Base-by-base conservation (phyloP, 2,329 filamentous ascomycete species). In the Colletotrichum sp. region DNA sequence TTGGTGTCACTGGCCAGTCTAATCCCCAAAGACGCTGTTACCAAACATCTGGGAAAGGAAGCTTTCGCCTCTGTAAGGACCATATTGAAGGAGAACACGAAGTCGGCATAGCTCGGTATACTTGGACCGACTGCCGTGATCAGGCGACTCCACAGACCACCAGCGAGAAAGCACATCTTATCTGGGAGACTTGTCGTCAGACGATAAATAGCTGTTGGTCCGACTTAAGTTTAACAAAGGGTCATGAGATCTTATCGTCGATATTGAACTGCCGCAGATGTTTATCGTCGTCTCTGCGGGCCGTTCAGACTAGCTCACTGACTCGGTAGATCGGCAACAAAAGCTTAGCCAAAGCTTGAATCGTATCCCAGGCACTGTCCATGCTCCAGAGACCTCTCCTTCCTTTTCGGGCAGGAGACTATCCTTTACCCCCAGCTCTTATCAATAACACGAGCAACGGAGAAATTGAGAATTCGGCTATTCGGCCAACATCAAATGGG, bases 291-390 rank as follows among this genome's bases (percentile, higher is more conserved):
- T 48, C 38, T 48, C 2, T 7, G 38, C 18, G 38, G 38, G 38
- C 18, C 38, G 38, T 48, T n/a, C 18, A 48, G 38, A 58, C 16
- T 62, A 48, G 38, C 38, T 48, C 18, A 21, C 5, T 48, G 38
- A 48, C 38, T n/a, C 38, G 18, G 38, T 48, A 48, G 38, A 48
- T 64, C 61, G 61, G 61, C 61, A 64, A 15, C 32, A 24, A 38
- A 64, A 38, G 61, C 61, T 64, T 64, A 34, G 61, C 61, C 24
- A 64, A 64, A 64, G 61, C 61, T 64, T 64, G 34, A 64, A 38
- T 43, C 21, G 21, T 24, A 12, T 28, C 8, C 61, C 61, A 26
- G 34, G 61, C 61, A 16, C n/a, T 12, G 32, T 34, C 61, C 5
- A 24, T 64, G 18, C n/a, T 24, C 34, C 32, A 38, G 13, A 16